Evolutionary conservation across 345 rosid genomes (phyloP).

Genomic region (Clausena lansium): DNA sequence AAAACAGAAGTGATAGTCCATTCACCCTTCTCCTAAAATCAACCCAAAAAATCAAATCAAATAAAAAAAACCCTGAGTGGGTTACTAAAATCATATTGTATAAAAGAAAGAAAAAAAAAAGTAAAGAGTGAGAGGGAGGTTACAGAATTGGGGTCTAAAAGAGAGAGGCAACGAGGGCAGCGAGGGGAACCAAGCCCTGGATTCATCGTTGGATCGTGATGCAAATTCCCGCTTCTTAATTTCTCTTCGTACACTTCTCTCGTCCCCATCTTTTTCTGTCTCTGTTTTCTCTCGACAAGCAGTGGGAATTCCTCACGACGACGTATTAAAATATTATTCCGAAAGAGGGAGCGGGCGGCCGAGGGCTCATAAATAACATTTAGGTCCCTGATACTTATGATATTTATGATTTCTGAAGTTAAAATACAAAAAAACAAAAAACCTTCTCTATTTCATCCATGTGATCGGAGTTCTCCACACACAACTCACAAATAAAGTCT

Average conservation of each 20-base stretch:
- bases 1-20: constrained; percentile 80
- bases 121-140: not conserved
- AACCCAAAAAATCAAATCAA: not conserved
- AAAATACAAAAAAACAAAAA: too few relatives aligned
- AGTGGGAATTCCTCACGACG: not conserved
- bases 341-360: not conserved
- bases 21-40: constrained; percentile 60
- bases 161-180: constrained; percentile 93
- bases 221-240: constrained; percentile 58
- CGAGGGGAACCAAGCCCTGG: constrained; percentile 93
- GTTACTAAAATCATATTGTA: not conserved
- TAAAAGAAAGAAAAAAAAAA: not conserved
- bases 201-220: constrained; percentile 83
- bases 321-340: too few relatives aligned
- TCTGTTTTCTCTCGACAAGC: not conserved
- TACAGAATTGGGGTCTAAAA: constrained; percentile 65
- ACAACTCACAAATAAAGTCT: too few relatives aligned
- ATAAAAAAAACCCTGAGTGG: not conserved
- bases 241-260: constrained; percentile 88
- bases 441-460: too few relatives aligned
- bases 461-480: too few relatives aligned
- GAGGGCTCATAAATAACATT: not conserved
- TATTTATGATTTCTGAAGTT: too few relatives aligned
- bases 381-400: not conserved
- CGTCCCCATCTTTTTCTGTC: constrained; percentile 52